phyloP scores from a whole-genome alignment of 202 grass and related monocot species.

The Digitaria exilis region DNA sequence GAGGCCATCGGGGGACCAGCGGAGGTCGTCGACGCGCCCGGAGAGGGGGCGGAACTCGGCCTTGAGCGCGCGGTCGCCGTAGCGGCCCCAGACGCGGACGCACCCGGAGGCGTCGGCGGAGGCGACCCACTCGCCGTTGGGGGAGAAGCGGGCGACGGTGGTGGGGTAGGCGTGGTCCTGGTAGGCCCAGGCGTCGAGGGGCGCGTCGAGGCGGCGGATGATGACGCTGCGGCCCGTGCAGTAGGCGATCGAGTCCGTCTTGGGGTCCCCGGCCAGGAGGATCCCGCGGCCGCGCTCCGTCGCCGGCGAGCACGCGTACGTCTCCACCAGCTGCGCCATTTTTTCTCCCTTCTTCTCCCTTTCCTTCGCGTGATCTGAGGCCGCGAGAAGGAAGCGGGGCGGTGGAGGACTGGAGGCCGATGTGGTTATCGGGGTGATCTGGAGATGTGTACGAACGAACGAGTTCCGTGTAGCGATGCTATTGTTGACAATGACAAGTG shows the following conservation, averaged over 20 bases:
- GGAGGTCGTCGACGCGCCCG: constrained; percentile 84
- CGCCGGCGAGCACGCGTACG: constrained; percentile 87
- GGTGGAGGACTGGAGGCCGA: not conserved
- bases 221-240: constrained; percentile 81
- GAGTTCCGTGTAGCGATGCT: not conserved
- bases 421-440: not conserved
- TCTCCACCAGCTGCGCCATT: constrained; percentile 88
- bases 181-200: constrained; percentile 70
- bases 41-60: constrained; percentile 91
- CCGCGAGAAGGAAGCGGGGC: constrained; percentile 27
- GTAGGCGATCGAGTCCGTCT: constrained; percentile 78
- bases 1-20: constrained; percentile 90
- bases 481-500: not conserved
- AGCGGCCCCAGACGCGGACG: constrained; percentile 79
- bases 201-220: constrained; percentile 79
- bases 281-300: constrained; percentile 97
- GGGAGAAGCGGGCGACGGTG: constrained; percentile 89
- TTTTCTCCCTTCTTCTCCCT: not conserved
- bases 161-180: constrained; percentile 85
- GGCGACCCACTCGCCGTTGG: constrained; percentile 96
- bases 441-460: not conserved
- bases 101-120: constrained; percentile 81
- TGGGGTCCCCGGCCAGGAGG: constrained; percentile 70
- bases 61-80: constrained; percentile 90
- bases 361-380: constrained; percentile 36